Conservation (phyloP, 202 grass and related monocot species). For the Elaeis oleifera region DNA sequence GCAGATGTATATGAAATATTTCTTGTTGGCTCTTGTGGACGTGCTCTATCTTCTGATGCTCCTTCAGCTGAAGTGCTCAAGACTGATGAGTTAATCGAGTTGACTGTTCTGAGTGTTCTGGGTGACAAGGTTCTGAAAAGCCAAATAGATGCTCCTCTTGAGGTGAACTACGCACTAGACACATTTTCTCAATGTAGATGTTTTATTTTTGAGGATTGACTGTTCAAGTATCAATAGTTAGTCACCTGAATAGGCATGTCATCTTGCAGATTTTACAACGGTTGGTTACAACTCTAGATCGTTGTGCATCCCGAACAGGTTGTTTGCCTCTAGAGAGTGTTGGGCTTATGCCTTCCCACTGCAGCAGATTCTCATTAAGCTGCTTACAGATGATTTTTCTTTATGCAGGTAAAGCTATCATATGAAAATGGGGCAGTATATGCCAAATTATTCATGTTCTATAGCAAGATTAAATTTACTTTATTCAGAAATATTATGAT, state of each 20-base stretch:
- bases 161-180: conserved; percentile 35
- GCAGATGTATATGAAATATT: conserved; percentile 97
- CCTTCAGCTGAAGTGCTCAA: conserved; percentile 50
- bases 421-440: background rate
- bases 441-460: background rate
- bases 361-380: conserved; percentile 86
- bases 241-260: conserved; percentile 9
- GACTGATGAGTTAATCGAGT: conserved; percentile 83
- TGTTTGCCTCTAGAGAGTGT: conserved; percentile 87
- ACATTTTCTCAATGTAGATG: background rate
- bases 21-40: conserved; percentile 96
- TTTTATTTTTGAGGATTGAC: background rate
- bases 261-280: conserved; percentile 85
- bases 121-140: conserved; percentile 71
- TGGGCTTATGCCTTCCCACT: conserved; percentile 79
- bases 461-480: no score
- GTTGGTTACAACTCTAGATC: conserved; percentile 87
- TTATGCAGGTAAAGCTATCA: conserved; percentile 63
- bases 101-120: conserved; percentile 74
- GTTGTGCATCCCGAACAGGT: conserved; percentile 89
- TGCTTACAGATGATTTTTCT: conserved; percentile 95
- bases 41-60: conserved; percentile 74
- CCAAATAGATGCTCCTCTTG: conserved; percentile 71
- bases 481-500: no score
- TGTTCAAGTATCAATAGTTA: conserved; percentile 7